Conservation (phyloP, 495 filamentous ascomycete species). For the Hypoxylon perforatum region DNA sequence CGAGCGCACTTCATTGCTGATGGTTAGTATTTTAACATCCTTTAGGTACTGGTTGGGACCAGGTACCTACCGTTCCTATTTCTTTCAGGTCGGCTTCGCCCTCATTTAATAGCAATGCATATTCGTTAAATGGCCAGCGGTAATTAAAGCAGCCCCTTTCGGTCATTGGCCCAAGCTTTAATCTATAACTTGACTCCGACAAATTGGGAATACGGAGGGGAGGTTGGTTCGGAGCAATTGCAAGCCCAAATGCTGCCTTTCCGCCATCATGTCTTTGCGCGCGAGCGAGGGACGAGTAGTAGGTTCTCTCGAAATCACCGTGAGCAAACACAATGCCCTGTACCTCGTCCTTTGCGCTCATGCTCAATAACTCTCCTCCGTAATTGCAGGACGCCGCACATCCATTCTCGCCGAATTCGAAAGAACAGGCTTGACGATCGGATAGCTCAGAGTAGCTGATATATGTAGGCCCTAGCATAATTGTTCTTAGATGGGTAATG, state of each 20-base stretch:
- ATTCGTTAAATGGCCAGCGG: conserved; percentile 40
- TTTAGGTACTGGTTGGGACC: no score
- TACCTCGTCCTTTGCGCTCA: conserved; percentile 23
- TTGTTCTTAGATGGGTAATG: background rate
- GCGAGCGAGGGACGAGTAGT: conserved; percentile 29
- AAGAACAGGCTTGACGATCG: conserved; percentile 32
- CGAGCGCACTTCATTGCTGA: conserved; percentile 1
- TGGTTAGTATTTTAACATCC: background rate
- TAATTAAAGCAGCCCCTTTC: conserved; percentile 41
- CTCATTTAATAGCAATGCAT: conserved; percentile 22
- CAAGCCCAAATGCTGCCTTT: conserved; percentile 33
- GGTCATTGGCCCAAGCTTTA: conserved; percentile 26
- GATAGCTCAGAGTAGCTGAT: conserved; percentile 36
- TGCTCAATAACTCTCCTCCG: conserved; percentile 38
- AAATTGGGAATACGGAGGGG: background rate
- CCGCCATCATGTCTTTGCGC: conserved; percentile 24
- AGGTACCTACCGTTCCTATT: conserved; percentile 15
- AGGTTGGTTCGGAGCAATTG: conserved; percentile 5
- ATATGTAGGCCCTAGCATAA: conserved; percentile 37
- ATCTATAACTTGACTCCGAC: conserved; percentile 20
- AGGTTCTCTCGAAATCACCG: conserved; percentile 31
- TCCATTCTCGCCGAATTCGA: conserved; percentile 41
- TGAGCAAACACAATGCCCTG: conserved; percentile 34
- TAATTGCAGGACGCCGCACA: conserved; percentile 33
- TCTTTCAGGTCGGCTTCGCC: conserved; percentile 2